Conservation (phyloP, 2,329 filamentous ascomycete genomes). For the Colletotrichum spinosum region DNA sequence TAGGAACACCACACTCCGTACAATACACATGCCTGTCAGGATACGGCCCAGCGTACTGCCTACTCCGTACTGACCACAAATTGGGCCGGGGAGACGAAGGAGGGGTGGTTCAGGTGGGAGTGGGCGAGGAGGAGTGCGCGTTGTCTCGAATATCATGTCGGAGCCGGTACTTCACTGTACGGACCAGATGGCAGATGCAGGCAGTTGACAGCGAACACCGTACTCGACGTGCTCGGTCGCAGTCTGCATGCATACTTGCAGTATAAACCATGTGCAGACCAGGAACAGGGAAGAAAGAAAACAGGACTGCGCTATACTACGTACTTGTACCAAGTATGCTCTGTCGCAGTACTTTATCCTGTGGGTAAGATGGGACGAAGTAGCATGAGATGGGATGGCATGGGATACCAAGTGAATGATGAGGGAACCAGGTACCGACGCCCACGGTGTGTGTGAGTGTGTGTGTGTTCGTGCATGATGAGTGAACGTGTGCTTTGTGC, state of each 20-base stretch:
- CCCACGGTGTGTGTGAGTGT: too few species aligned
- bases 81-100: constrained; percentile 36
- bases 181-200: constrained; percentile 36
- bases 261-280: constrained; percentile 20
- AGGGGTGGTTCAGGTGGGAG: constrained; percentile 38
- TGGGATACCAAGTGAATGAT: background rate
- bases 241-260: constrained; percentile 4
- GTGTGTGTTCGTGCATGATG: too few species aligned
- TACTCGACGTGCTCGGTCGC: constrained; percentile 3
- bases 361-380: background rate
- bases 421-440: too few species aligned
- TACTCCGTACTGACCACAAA: constrained; percentile 24
- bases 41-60: background rate
- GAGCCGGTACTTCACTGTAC: too few species aligned
- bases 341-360: too few species aligned
- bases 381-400: constrained; percentile 6
- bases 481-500: too few species aligned
- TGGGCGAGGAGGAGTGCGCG: constrained; percentile 31
- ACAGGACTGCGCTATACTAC: background rate
- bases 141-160: constrained; percentile 33
- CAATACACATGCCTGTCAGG: background rate
- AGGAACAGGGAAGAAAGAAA: constrained; percentile 32
- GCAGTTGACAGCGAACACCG: background rate
- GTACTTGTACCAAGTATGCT: too few species aligned
- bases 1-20: too few species aligned